Base-by-base conservation (phyloP, 2,329 filamentous ascomycete genomes). In the Lachnellula cervina region DNA sequence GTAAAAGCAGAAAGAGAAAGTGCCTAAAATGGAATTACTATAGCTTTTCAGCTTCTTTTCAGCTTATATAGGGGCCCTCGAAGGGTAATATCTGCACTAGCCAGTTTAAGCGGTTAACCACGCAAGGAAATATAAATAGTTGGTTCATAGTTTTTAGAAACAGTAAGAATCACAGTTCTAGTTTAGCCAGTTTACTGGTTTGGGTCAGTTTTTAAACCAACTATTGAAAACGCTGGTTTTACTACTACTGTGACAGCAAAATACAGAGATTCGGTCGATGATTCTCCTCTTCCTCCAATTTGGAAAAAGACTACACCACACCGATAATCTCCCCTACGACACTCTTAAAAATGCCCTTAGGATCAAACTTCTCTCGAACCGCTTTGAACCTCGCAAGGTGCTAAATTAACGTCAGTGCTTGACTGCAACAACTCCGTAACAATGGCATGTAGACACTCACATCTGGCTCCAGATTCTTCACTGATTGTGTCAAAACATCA, bases 321-420 rank as follows among this genome's bases (percentile, higher is more conserved):
- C 58, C 58, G n/a, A 62, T 58, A 21, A 58, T 62, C 17, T 62
- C 49, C 6, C 59, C 59, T 6, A 58, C 51, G 5, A 62, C 51
- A 52, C 59, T 62, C 51, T 60, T 60, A 43, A 62, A 62, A 9
- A 62, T 58, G 3, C 59, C 59, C 19, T 54, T 53, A 1, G 59
- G 57, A 37, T 62, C 59, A 37, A 60, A 62, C 25, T 58, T 58
- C 16, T 49, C 19, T 11, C 59, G 21, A 0, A 62, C 59, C 19
- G 55, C 55, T 17, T 23, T 47, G 21, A 62, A 62, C 9, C 55
- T 52, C 21, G 23, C 16, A 8, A 62, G 43, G 40, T 59, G 57
- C 59, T 62, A 47, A 23, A n/a, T 28, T 21, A 9, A 23, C 5
- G n/a, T 35, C 9, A 35, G 25, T 44, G 13, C 21, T 16, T 13